Conservation (phyloP, 352 stramenopile genomes). For the Globisporangium camurandrum region DNA sequence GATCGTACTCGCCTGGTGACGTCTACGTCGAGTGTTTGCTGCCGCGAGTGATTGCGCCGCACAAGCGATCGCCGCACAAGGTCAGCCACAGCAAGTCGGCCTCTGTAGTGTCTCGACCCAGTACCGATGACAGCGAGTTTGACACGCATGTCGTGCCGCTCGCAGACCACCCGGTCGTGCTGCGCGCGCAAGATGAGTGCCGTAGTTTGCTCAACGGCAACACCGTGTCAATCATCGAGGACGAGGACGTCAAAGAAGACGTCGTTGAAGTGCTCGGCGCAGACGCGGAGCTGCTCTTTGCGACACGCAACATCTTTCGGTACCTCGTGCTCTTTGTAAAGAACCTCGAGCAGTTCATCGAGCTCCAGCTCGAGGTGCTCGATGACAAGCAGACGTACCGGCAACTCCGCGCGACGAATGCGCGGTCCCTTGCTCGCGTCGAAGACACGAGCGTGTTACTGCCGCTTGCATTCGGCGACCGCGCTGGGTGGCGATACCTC, state of each 20-base stretch:
- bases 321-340: constrained; percentile 81
- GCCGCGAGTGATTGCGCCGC: constrained; percentile 17
- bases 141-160: constrained; percentile 34
- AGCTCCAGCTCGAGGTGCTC: constrained; percentile 60
- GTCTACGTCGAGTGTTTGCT: constrained; percentile 53
- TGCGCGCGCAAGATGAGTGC: constrained; percentile 55
- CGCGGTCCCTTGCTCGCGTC: constrained; percentile 53
- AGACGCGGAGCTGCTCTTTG: constrained; percentile 65
- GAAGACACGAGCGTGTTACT: constrained; percentile 46
- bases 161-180: constrained; percentile 37
- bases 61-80: background rate
- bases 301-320: constrained; percentile 61
- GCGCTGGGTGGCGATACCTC: constrained; percentile 55
- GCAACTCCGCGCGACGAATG: constrained; percentile 60
- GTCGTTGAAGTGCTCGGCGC: constrained; percentile 64
- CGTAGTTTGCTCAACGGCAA: constrained; percentile 55
- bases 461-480: constrained; percentile 38
- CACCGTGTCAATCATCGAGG: constrained; percentile 54
- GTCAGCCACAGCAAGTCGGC: constrained; percentile 1
- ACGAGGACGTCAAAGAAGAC: constrained; percentile 71
- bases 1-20: constrained; percentile 49
- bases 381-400: constrained; percentile 64
- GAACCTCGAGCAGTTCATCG: constrained; percentile 66
- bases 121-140: background rate
- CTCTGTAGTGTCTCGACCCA: background rate